phyloP scores from a whole-genome alignment of 371 early-diverging fungal species.

The Actinomucor elegans region DNA sequence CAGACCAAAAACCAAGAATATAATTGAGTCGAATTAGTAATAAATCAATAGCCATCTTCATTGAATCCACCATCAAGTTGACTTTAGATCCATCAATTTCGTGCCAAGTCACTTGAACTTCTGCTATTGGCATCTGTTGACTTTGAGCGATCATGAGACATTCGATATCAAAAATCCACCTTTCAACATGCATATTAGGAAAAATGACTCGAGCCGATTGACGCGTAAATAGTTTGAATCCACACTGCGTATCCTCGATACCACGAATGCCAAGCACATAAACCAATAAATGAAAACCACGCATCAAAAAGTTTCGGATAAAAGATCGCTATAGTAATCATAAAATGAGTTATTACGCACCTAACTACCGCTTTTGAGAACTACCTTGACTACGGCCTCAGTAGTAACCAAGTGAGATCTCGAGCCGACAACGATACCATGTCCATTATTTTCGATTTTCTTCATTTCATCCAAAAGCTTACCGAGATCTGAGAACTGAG shows the following conservation, averaged over 20 bases:
- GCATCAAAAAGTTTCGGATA: constrained; percentile 90
- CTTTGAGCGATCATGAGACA: constrained; percentile 77
- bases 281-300: constrained; percentile 87
- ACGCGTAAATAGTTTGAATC: constrained; percentile 92
- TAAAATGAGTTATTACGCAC: neutral
- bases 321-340: constrained; percentile 70
- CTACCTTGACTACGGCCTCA: constrained; percentile 93
- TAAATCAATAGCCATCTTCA: constrained; percentile 89
- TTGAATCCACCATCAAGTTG: constrained; percentile 80
- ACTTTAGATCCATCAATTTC: constrained; percentile 95
- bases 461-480: constrained; percentile 52
- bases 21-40: constrained; percentile 86
- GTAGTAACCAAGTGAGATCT: constrained; percentile 87
- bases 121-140: constrained; percentile 74
- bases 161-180: constrained; percentile 98
- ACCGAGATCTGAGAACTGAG: constrained; percentile 82
- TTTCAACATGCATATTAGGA: constrained; percentile 89
- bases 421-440: constrained; percentile 84
- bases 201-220: constrained; percentile 77
- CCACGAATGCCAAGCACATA: constrained; percentile 79
- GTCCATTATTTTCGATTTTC: constrained; percentile 42
- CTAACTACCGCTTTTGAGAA: neutral
- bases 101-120: constrained; percentile 94
- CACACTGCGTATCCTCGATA: constrained; percentile 95
- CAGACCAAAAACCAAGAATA: constrained; percentile 79